Conservation (phyloP, 805 yeast genomes). For the Ogataea sp. region DNA sequence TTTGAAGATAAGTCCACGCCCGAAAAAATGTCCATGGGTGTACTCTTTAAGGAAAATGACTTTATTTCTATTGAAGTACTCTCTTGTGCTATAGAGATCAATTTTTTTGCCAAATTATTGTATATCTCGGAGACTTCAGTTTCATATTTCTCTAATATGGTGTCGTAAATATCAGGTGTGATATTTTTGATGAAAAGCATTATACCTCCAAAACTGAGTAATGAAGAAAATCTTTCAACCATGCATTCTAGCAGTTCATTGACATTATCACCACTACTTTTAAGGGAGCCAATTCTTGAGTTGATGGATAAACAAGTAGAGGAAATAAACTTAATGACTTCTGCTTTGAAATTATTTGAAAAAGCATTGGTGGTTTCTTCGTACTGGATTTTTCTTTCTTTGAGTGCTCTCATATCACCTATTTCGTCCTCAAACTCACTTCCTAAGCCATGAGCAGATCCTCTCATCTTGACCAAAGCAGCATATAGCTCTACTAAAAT, state of each 20-base stretch:
- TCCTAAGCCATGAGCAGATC: constrained; percentile 20
- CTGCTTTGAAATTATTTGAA: constrained; percentile 32
- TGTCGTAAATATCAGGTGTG: constrained; percentile 37
- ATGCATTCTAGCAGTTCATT: constrained; percentile 8
- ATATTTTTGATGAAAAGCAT: constrained; percentile 52
- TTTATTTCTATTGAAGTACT: neutral
- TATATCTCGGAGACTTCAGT: constrained; percentile 21
- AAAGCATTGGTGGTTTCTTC: constrained; percentile 49
- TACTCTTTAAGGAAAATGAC: constrained; percentile 12
- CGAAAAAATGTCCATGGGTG: constrained; percentile 14
- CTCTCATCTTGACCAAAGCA: constrained; percentile 59
- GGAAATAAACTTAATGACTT: constrained; percentile 14
- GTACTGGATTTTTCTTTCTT: constrained; percentile 54
- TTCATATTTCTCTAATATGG: constrained; percentile 32
- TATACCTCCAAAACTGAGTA: constrained; percentile 39
- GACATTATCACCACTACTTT: neutral
- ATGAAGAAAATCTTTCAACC: constrained; percentile 25
- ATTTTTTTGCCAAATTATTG: constrained; percentile 15
- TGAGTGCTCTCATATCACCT: constrained; percentile 63
- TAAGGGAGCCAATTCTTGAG: constrained; percentile 17
- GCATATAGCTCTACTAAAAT: constrained; percentile 48
- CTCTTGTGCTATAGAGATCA: constrained; percentile 11
- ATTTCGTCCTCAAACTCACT: constrained; percentile 35
- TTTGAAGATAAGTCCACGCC: constrained; percentile 1
- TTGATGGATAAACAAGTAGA: constrained; percentile 21